These are phyloP conservation scores for Scedosporium minutisporum DNA, from an alignment of 2,329 filamentous ascomycete species.

Conservation along the genomic window DNA sequence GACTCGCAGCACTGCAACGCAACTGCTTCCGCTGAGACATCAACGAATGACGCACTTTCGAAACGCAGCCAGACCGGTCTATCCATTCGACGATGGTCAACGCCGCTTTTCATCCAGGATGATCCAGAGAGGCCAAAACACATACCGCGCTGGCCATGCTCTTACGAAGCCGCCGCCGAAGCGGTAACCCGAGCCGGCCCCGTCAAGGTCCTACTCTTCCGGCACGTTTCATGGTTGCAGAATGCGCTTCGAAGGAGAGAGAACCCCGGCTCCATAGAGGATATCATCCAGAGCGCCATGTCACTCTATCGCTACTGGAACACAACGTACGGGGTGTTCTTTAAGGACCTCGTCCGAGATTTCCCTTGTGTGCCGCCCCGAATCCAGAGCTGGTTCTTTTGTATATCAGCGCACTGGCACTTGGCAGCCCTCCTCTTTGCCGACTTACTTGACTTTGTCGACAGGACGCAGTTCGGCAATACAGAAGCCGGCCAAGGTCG, in stretches of 20 bases:
- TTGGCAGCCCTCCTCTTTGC: constrained; percentile 44
- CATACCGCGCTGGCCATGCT: constrained; percentile 39
- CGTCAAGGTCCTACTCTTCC: constrained; percentile 49
- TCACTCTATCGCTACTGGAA: constrained; percentile 47
- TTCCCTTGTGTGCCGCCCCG: constrained; percentile 40
- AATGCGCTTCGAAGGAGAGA: constrained; percentile 33
- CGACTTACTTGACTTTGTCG: constrained; percentile 41
- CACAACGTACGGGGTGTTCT: constrained; percentile 38
- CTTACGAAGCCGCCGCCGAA: constrained; percentile 39
- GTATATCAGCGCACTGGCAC: constrained; percentile 48
- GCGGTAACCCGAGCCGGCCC: constrained; percentile 42
- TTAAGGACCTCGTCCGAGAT: constrained; percentile 38
- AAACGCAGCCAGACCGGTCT: constrained; percentile 8
- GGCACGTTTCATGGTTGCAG: constrained; percentile 46
- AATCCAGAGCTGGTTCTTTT: constrained; percentile 51
- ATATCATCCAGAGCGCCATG: constrained; percentile 35
- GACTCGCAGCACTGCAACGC: constrained; percentile 26
- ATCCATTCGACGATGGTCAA: constrained; percentile 17
- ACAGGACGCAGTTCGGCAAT: constrained; percentile 24
- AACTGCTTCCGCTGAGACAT: constrained; percentile 13
- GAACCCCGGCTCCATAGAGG: constrained; percentile 31
- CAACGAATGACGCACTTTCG: constrained; percentile 11
- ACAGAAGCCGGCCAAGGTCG: constrained; percentile 18
- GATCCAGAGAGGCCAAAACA: constrained; percentile 13
- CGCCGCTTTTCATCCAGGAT: constrained; percentile 27